These are phyloP conservation scores for Mucor mucedo DNA, from an alignment of 371 early-diverging fungal species.

Conservation along the genomic window DNA sequence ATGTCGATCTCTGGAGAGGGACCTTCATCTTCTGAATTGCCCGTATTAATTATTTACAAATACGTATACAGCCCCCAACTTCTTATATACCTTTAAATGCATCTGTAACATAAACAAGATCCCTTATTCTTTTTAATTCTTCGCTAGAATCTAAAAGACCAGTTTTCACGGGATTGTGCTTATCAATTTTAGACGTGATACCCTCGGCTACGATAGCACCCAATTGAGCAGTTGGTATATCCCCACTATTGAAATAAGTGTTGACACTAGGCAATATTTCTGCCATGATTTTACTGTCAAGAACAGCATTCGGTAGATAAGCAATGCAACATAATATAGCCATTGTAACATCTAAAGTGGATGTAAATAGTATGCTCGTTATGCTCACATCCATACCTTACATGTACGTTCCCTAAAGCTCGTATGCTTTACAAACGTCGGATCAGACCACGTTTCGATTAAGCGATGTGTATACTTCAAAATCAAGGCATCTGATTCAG, in stretches of 20 bases:
- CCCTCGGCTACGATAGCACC: conserved; percentile 48
- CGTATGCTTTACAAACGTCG: conserved; percentile 41
- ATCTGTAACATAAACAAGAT: conserved; percentile 24
- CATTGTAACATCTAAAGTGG: conserved; percentile 33
- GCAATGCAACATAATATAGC: conserved; percentile 31
- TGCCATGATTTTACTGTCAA: conserved; percentile 13
- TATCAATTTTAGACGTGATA: conserved; percentile 31
- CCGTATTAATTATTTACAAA: too few relatives aligned
- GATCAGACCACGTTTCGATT: conserved; percentile 42
- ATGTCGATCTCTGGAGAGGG: background rate
- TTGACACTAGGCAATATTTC: conserved; percentile 26
- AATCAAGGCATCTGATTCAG: background rate
- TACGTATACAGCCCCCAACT: too few relatives aligned
- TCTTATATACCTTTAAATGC: conserved; percentile 1
- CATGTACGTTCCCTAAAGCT: conserved; percentile 34
- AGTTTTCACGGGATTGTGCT: conserved; percentile 30
- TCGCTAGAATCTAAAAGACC: conserved; percentile 35
- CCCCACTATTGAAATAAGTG: conserved; percentile 36
- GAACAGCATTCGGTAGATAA: conserved; percentile 20
- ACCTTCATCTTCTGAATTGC: background rate
- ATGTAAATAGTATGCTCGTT: background rate
- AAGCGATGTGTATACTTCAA: conserved; percentile 9
- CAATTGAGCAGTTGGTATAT: conserved; percentile 32
- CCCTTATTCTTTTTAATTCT: conserved; percentile 23
- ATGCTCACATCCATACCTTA: conserved; percentile 10